Evolutionary conservation across 805 yeast species (phyloP).

Genomic region (Hanseniaspora pseudoguilliermondii): DNA sequence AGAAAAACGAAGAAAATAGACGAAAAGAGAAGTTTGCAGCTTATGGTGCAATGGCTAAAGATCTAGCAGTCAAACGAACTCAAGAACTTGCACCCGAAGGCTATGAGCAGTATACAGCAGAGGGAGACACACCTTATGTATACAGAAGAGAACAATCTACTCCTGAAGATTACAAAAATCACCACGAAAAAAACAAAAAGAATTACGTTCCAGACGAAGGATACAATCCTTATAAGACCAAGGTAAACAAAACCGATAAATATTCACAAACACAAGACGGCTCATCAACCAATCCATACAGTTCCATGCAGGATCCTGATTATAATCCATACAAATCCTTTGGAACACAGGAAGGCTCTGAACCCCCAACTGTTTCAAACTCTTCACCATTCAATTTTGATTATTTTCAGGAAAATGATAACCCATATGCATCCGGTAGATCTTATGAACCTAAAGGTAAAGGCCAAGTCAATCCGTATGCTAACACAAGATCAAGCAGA

Average conservation of each 20-base stretch:
- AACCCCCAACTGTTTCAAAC: not conserved
- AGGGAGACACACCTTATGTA: constrained; percentile 15
- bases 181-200: not conserved
- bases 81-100: constrained; percentile 32
- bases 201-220: not conserved
- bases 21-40: constrained; percentile 35
- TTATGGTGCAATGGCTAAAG: constrained; percentile 36
- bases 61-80: constrained; percentile 24
- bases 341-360: not conserved
- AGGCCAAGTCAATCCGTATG: not conserved
- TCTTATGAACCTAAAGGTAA: not conserved
- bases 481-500: constrained; percentile 6
- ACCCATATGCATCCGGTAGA: not conserved
- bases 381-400: not conserved
- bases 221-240: constrained; percentile 3
- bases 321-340: constrained; percentile 1
- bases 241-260: not conserved
- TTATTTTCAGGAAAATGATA: not conserved
- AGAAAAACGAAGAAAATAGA: constrained; percentile 28
- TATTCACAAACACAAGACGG: not conserved
- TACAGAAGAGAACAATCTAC: constrained; percentile 15
- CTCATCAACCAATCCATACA: not conserved
- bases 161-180: constrained; percentile 10
- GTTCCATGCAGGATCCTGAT: not conserved
- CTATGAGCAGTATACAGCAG: constrained; percentile 24